These are phyloP conservation scores for Phytophthora palmivora DNA, from an alignment of 352 stramenopile genomes.

Conservation along the genomic window DNA sequence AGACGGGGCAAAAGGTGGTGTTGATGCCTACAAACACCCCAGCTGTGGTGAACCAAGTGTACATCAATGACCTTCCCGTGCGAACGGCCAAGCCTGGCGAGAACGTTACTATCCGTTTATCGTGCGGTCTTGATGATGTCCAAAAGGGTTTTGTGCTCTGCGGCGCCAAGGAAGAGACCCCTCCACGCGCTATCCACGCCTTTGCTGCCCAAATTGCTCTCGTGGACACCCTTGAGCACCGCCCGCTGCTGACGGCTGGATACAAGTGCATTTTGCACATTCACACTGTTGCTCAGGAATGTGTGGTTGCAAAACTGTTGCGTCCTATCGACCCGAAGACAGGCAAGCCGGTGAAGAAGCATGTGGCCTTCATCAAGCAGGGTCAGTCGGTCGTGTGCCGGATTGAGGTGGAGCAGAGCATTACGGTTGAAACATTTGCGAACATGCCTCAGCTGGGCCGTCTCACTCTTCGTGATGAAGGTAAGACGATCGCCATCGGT, in stretches of 20 bases:
- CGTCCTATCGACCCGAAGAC: conserved; percentile 90
- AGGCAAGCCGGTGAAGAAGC: conserved; percentile 92
- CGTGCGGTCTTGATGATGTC: conserved; percentile 84
- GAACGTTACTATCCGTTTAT: conserved; percentile 97
- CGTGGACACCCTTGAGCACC: conserved; percentile 97
- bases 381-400: conserved; percentile 94
- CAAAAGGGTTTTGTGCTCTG: conserved; percentile 96
- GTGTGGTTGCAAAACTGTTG: conserved; percentile 93
- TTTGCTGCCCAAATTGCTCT: conserved; percentile 95
- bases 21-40: conserved; percentile 94
- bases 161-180: conserved; percentile 49
- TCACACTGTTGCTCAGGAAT: conserved; percentile 97
- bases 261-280: conserved; percentile 99
- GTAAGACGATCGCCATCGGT: conserved; percentile 99
- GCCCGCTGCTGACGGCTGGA: conserved; percentile 95
- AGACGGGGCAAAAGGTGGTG: conserved; percentile 93
- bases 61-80: conserved; percentile 95
- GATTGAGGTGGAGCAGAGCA: conserved; percentile 93
- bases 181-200: conserved; percentile 71
- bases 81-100: conserved; percentile 96
- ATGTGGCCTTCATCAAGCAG: conserved; percentile 96
- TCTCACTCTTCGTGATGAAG: conserved; percentile 98
- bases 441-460: conserved; percentile 96
- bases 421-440: conserved; percentile 96
- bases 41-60: conserved; percentile 78